Evolutionary conservation across 305 asterid genomes (phyloP).

Genomic region (Coffea humblotiana): DNA sequence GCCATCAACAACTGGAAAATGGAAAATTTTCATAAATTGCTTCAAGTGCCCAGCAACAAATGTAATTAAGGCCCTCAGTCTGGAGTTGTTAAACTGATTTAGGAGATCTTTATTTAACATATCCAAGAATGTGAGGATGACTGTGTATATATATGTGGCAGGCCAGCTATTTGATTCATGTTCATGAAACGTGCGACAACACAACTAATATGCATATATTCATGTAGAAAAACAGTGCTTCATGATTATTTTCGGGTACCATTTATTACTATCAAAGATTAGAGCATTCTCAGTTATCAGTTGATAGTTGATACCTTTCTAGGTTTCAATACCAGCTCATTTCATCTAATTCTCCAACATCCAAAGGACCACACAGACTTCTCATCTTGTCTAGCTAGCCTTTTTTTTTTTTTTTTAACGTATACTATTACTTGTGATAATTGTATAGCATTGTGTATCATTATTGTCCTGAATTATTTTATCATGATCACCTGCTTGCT

Average conservation of each 20-base stretch:
- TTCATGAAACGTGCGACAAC: background rate
- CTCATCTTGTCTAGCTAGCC: background rate
- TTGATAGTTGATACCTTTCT: background rate
- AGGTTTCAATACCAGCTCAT: background rate
- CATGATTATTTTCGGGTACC: background rate
- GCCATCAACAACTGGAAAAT: background rate
- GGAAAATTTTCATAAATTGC: background rate
- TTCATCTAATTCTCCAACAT: background rate
- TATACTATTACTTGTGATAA: background rate
- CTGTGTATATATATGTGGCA: background rate
- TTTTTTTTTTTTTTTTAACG: background rate
- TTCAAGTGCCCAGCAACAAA: background rate
- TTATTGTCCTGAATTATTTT: slow-evolving; percentile 6
- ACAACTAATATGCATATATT: background rate
- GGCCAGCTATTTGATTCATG: background rate
- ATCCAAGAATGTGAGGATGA: background rate
- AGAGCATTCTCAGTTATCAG: background rate
- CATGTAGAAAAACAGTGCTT: background rate
- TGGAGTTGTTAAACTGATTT: background rate
- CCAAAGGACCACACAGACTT: background rate
- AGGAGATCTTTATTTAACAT: background rate
- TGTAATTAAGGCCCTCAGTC: no score
- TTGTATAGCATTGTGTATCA: background rate
- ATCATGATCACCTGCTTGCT: background rate
- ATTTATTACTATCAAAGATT: background rate